Conservation (phyloP, 371 early-diverging fungal species). For the Syncephalastrum monosporum region DNA sequence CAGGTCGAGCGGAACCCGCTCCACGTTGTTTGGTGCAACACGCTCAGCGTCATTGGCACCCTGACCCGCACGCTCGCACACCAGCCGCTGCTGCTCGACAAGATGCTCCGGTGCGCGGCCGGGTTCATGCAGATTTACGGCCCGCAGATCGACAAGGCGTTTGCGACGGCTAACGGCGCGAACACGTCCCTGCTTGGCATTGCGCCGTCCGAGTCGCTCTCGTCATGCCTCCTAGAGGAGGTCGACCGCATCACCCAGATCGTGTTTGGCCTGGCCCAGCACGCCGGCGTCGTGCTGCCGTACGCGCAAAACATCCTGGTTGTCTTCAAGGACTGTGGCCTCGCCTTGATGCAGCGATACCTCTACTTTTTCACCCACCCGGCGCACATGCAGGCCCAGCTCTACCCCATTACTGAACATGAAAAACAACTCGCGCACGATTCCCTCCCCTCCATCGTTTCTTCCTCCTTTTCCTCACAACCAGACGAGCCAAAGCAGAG, state of each 20-base stretch:
- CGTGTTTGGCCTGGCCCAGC: slow-evolving; percentile 31
- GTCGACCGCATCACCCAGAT: slow-evolving; percentile 36
- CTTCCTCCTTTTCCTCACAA: background rate
- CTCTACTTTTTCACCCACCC: slow-evolving; percentile 46
- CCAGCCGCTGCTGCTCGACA: slow-evolving; percentile 9
- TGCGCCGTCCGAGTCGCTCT: slow-evolving; percentile 30
- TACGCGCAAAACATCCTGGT: slow-evolving; percentile 28
- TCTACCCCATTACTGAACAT: slow-evolving; percentile 33
- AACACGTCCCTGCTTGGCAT: slow-evolving; percentile 25
- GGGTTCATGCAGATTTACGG: slow-evolving; percentile 39
- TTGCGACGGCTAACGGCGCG: slow-evolving; percentile 27
- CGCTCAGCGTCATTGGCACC: slow-evolving; percentile 32
- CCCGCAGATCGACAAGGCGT: slow-evolving; percentile 35
- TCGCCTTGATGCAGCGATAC: slow-evolving; percentile 34
- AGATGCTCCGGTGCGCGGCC: slow-evolving; percentile 19
- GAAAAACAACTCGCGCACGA: slow-evolving; percentile 31
- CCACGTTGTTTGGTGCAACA: slow-evolving; percentile 42
- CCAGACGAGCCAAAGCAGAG: slow-evolving; percentile 14
- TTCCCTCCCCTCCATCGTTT: slow-evolving; percentile 5
- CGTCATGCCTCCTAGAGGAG: slow-evolving; percentile 39
- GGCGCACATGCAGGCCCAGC: slow-evolving; percentile 40
- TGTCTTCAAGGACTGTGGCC: slow-evolving; percentile 34
- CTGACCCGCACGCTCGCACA: slow-evolving; percentile 22
- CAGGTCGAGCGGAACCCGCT: slow-evolving; percentile 38
- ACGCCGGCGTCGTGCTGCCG: slow-evolving; percentile 15